Evolutionary conservation across 2,329 filamentous ascomycete species (phyloP).

Genomic region (Botrytis elliptica): DNA sequence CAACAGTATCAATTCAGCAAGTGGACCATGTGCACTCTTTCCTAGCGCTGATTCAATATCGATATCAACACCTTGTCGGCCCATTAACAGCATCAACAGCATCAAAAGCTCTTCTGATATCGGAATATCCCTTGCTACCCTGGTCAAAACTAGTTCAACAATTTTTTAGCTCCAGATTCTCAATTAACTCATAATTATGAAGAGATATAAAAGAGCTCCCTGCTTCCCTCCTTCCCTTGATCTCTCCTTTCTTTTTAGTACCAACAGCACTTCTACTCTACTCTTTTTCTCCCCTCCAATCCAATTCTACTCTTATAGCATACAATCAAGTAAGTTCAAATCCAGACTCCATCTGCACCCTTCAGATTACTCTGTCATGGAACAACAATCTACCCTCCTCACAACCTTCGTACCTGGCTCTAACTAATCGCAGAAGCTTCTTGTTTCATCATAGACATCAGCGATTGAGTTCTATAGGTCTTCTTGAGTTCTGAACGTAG

Average conservation of each 20-base stretch:
- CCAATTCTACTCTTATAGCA: no score
- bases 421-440: not conserved
- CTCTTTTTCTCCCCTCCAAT: not conserved
- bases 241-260: not conserved
- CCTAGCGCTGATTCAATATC: not conserved
- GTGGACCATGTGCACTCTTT: not conserved
- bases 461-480: not conserved
- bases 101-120: not conserved
- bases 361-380: not conserved
- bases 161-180: not conserved
- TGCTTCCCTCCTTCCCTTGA: not conserved
- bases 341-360: not conserved
- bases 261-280: no score
- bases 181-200: not conserved
- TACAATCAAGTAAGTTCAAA: not conserved
- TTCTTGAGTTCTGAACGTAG: not conserved
- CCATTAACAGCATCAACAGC: not conserved
- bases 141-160: not conserved
- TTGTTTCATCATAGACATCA: not conserved
- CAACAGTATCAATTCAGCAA: not conserved
- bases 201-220: not conserved
- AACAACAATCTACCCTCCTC: no score
- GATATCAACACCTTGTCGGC: not conserved
- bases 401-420: no score
- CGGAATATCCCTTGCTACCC: not conserved